Conservation (phyloP, 257 asterid species). For the Solanum dulcamara region DNA sequence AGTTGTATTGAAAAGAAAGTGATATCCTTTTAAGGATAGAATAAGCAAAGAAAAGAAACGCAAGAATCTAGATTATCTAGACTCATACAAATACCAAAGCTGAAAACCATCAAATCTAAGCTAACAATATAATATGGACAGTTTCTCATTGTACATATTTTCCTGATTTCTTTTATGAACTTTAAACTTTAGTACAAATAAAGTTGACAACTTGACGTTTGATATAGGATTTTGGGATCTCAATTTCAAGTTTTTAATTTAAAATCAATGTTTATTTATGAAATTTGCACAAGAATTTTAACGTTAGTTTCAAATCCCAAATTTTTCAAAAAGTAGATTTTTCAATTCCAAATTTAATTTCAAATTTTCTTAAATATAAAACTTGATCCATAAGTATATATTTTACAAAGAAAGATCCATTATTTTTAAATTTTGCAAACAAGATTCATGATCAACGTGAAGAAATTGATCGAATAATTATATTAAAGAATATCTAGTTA, state of each 20-base stretch:
- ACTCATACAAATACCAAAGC: background rate
- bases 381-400: too few species aligned
- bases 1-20: background rate
- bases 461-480: background rate
- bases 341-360: too few species aligned
- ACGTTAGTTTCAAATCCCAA: background rate
- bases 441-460: background rate
- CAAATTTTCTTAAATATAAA: too few species aligned
- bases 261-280: background rate
- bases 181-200: background rate
- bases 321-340: background rate
- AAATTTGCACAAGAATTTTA: background rate
- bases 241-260: background rate
- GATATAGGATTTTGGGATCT: background rate
- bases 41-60: background rate
- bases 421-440: background rate
- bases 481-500: background rate
- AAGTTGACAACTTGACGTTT: background rate
- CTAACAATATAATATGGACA: background rate
- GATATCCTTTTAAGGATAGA: background rate
- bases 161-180: background rate
- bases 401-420: background rate
- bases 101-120: background rate
- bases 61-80: background rate
- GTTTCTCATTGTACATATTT: background rate